Base-by-base conservation (phyloP, 257 asterid genomes). In the Pogostemon cablin region DNA sequence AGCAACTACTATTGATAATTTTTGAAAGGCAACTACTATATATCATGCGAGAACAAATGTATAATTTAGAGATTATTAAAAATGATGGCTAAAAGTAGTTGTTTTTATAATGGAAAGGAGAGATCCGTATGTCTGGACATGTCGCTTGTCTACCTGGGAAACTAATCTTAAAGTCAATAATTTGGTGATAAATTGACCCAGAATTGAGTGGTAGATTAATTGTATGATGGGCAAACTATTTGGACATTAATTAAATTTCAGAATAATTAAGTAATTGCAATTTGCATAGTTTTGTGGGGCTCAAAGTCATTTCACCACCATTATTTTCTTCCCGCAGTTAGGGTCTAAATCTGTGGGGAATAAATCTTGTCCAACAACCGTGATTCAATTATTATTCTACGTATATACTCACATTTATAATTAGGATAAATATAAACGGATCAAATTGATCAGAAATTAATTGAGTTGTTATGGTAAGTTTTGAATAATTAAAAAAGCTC, bases 251-350 rank as follows among this genome's bases (percentile, higher is more conserved):
- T 43, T 42, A 53, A 49, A 52, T 35, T 52, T n/a, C 5, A 10
- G 68, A 70, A 56, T 71, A 25, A 25, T 25, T 25, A 77, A 44
- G 34, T n/a, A 58, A 56, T 2, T 71, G 70, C 81, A 77, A 71
- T 49, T 65, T 58, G 76, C 41, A 34, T 53, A 20, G 53, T 42
- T 10, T 71, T 49, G 77, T 57, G 80, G 80, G 80, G 76, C 80
- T 76, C 76, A 57, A 76, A 65, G 76, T 59, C 76, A 35, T 41
- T 50, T 44, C 54, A 17, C 7, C 58, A 41, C 32, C 49, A 37
- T 55, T 15, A 32, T 37, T 49, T 20, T 62, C 37, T 52, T 34
- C 32, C 65, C 44, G 9, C 65, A 35, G 34, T 44, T 50, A 12
- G 53, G 75, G 70, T 65, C 72, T 56, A 53, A 65, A 73, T 64